Base-by-base conservation (phyloP, 495 filamentous ascomycete species). In the Trichoderma gamsii region DNA sequence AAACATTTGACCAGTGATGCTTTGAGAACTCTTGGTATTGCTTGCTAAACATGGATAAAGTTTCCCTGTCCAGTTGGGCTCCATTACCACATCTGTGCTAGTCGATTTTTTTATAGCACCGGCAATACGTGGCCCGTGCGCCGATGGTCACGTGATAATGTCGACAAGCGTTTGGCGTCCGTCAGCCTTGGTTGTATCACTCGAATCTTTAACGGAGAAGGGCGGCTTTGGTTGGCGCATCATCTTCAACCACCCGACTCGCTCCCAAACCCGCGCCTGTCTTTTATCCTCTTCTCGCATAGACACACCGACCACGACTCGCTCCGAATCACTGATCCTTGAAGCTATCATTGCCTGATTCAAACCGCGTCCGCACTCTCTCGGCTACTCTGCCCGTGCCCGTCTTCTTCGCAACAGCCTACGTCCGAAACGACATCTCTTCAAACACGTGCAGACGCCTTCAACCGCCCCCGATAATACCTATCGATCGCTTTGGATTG, bases 141-240 rank as follows among this genome's bases (percentile, higher is more conserved):
- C 25, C 27, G 51, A 7, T 21, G 4, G 7, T 61, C 56, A 61
- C 56, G 56, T 61, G 56, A 61, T 21, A 16, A 9, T 2, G 18
- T n/a, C 56, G 56, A 49, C n/a, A 6, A 32, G 56, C 56, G 23
- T 32, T 61, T 25, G 56, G 56, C 56, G 25, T 32, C 56, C 25
- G 27, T 11, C 44, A 49, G 13, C 56, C 56, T 61, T 61, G 56
- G 16, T 25, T 21, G 56, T 61, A 21, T 61, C 29, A 61, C 56
- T 61, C 56, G 56, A 61, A 61, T 29, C 56, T 61, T 15, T 61
- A 61, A 61, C 56, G 56, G 56, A 61, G 56, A 61, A 61, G 56
- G 56, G 56, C 56, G 56, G 56, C 56, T 61, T 61, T 52, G 35
- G 56, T 61, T 61, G 56, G 56, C 56, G 56, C 56, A 61, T 61